Evolutionary conservation across 371 early-diverging fungal species (phyloP), one percentile per base, ranked within the genome.

Genomic region (Mucor sp.): DNA sequence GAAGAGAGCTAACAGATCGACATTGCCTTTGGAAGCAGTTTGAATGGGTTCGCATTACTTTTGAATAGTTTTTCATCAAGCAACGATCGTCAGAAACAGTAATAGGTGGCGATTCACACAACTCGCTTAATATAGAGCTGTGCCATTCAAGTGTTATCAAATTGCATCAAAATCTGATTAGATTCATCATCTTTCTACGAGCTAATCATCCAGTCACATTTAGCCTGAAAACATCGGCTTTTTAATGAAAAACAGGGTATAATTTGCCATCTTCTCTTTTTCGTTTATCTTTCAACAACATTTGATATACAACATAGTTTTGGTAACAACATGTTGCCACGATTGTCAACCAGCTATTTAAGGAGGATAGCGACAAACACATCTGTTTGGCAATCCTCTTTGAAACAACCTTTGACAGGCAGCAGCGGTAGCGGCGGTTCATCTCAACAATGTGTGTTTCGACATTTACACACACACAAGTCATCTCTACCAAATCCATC

Each of bases 271-370:
- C 9, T 15, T 44, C 25, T 39, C 11, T 27, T 15, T 60, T 60
- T 60, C 17, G 5, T 60, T 9, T 28, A 3, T 15, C 25, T 21
- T 17, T 25, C 41, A 19, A 15, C 32, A 53, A 50, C 21, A 50
- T 55, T 55, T 3, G 15, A 30, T 30, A 25, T 17, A 28, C 11
- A 23, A 33, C 33, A 33, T 33, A 6, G 1, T 53, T 56, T 28
- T 12, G 56, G 39, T 28, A 43, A 37, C 41, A 27, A 1, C 11
- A 60, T 66, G 67, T 50, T 66, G 43, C 39, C 60, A 19, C 67
- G 67, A 50, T 50, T 66, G 61, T 61, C 67, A 23, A 66, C 60
- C 11, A 41, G 17, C 32, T 60, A 55, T 56, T 44, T 66, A 33
- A 53, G 61, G 6, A 19, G 61, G n/a, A 19, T 41, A 4, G 37